Percentiles rank a stretch among this genome's conserved stretches.
Evolutionary conservation across 2,329 filamentous ascomycete genomes (phyloP).

Genomic region (Cladosporium cucumerinum): DNA sequence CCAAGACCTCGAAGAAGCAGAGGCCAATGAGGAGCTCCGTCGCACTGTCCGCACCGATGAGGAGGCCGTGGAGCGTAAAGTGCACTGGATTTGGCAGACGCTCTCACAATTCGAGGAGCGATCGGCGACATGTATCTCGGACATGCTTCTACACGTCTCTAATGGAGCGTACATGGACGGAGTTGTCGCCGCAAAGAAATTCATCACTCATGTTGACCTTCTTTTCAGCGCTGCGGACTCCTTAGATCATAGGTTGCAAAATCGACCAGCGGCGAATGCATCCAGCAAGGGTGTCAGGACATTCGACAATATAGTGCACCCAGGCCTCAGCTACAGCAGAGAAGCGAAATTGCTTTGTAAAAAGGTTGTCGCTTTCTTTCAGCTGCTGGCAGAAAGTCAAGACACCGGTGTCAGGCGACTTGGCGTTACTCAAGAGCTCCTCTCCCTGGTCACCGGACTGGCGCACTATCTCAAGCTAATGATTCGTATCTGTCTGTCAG

Average conservation of each 20-base stretch:
- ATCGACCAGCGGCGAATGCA: slow-evolving; percentile 35
- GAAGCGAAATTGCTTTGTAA: slow-evolving; percentile 99
- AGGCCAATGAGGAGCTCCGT: slow-evolving; percentile 65
- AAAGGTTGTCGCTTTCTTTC: slow-evolving; percentile 98
- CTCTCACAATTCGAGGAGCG: slow-evolving; percentile 96
- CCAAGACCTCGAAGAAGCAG: slow-evolving; percentile 41
- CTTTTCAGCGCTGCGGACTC: slow-evolving; percentile 85
- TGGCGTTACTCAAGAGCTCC: slow-evolving; percentile 93
- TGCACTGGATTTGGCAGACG: slow-evolving; percentile 97
- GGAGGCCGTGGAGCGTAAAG: slow-evolving; percentile 95
- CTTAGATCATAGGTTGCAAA: slow-evolving; percentile 67
- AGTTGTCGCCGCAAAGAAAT: slow-evolving; percentile 89
- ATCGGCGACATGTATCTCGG: slow-evolving; percentile 94
- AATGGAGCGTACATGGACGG: slow-evolving; percentile 96
- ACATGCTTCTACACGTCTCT: slow-evolving; percentile 97
- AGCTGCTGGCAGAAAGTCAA: slow-evolving; percentile 88
- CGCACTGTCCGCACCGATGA: slow-evolving; percentile 78
- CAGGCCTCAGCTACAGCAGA: slow-evolving; percentile 83
- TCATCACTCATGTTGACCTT: slow-evolving; percentile 93
- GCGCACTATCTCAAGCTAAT: slow-evolving; percentile 97
- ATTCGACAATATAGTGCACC: slow-evolving; percentile 33
- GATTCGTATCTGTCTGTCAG: slow-evolving; percentile 94
- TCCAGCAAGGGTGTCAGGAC: slow-evolving; percentile 29
- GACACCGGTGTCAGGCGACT: slow-evolving; percentile 86
- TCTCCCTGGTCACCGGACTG: slow-evolving; percentile 93